Percentiles rank a stretch among this genome's conserved stretches.
These are phyloP conservation scores for Coffea humblotiana DNA, from an alignment of 305 asterid genomes.

Conservation along the genomic window DNA sequence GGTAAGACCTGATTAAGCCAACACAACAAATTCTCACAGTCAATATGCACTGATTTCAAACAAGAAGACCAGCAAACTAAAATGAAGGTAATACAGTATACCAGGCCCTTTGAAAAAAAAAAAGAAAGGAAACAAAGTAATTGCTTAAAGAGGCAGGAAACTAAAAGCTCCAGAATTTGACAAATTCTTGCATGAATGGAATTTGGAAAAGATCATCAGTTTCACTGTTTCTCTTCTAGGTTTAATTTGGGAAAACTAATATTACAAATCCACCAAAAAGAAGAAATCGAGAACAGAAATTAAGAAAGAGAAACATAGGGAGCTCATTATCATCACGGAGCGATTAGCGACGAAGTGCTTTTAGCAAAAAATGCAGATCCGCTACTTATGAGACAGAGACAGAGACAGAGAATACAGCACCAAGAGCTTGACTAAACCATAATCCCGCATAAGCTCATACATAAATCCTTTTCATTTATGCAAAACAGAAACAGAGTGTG, in stretches of 20 bases:
- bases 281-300: not conserved
- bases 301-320: not conserved
- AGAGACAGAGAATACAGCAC: not conserved
- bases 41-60: not conserved
- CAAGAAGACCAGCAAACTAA: not conserved
- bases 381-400: not conserved
- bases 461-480: not conserved
- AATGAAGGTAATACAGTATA: not conserved
- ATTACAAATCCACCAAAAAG: not conserved
- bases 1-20: not conserved
- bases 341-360: not conserved
- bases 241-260: not conserved
- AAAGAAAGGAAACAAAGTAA: not conserved
- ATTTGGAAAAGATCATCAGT: not conserved
- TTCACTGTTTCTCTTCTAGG: not conserved
- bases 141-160: not conserved
- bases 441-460: not conserved
- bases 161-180: not conserved
- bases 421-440: not conserved
- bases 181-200: not conserved
- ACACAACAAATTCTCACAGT: not conserved
- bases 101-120: too few species aligned
- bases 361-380: constrained; percentile 7
- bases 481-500: not conserved
- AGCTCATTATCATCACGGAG: not conserved